Evolutionary conservation across 2,329 filamentous ascomycete genomes (phyloP).

Genomic region (Bertia moriformis): DNA sequence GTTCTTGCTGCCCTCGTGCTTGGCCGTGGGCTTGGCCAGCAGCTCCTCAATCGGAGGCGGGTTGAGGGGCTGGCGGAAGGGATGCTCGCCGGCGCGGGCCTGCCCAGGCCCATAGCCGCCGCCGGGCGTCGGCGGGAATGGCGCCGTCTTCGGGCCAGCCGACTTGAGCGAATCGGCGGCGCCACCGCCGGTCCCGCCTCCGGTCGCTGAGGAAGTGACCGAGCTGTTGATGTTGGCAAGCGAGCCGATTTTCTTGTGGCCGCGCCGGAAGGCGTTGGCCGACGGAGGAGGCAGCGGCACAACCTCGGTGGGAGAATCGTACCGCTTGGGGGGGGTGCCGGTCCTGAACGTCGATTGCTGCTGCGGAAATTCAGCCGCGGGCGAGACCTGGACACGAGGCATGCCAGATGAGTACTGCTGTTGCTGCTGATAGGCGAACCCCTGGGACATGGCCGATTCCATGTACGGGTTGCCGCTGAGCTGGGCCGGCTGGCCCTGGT

Average conservation of each 20-base stretch:
- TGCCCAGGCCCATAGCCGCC: constrained; percentile 90
- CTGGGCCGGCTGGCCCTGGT: constrained; percentile 38
- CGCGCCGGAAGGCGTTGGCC: constrained; percentile 79
- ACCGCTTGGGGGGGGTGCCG: constrained; percentile 50
- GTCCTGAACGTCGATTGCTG: constrained; percentile 39
- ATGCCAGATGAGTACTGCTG: no score
- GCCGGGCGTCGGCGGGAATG: constrained; percentile 70
- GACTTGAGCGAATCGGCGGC: constrained; percentile 35
- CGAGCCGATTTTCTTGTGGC: constrained; percentile 81
- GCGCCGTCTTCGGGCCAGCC: constrained; percentile 62
- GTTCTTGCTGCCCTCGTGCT: constrained; percentile 93
- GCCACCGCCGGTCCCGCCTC: no score
- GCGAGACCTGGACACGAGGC: constrained; percentile 33
- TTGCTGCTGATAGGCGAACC: constrained; percentile 20
- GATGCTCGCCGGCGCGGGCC: constrained; percentile 84
- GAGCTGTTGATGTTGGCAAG: constrained; percentile 45
- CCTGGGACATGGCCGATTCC: constrained; percentile 22
- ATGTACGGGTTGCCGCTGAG: constrained; percentile 21
- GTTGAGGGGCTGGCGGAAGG: constrained; percentile 78
- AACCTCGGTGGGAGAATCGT: constrained; percentile 46
- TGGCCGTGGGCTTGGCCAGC: constrained; percentile 74
- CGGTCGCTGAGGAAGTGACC: constrained; percentile 27
- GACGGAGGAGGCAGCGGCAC: constrained; percentile 71
- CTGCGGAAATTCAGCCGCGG: constrained; percentile 49
- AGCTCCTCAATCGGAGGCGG: constrained; percentile 88